Base-by-base conservation (phyloP, 257 asterid genomes). In the Nicotiana tomentosiformis region DNA sequence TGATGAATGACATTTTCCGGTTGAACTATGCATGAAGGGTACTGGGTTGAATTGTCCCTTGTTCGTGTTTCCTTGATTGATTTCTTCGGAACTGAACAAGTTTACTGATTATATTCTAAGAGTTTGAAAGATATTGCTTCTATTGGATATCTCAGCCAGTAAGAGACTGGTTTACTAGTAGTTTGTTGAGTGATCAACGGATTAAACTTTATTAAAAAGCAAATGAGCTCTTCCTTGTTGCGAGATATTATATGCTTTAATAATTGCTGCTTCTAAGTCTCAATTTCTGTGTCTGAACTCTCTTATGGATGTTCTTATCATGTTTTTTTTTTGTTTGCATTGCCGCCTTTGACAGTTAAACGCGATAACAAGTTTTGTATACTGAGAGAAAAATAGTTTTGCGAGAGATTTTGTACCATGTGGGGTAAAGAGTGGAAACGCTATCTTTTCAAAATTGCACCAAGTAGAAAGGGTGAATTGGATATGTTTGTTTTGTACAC, bases 1-100 rank as follows among this genome's bases (percentile, higher is more conserved):
- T 95, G 87, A 84, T 84, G 79, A 95, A 95, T 64, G 98, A 95
- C 91, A 92, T 95, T 53, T 95, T 95, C 93, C 96, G 98, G 85
- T 86, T 95, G 88, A 95, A 93, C 82, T 95, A 95, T 69, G 98
- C 97, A 20, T 95, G 90, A 92, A 61, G 82, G 51, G 35, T 51
- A 4, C 55, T 32, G 39, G 81, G 57, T 39, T 39, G 82, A 69
- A 17, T 37, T 43, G 77, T 64, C 69, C 58, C 62, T 77, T 77
- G 78, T 53, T 77, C 56, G 33, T 37, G 83, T 66, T 68, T 51
- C 61, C 67, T 72, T 82, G 92, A 82, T 76, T 76, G 26, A 46
- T 29, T 79, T 86, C 61, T 66, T 53, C 65, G 81, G 43, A 79
- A 85, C 78, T 80, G 83, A 77, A 84, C 83, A 39, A 85, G 69